Base-by-base conservation (phyloP, 1,284 basidiomycete genomes). In the Golubevia sp. region DNA sequence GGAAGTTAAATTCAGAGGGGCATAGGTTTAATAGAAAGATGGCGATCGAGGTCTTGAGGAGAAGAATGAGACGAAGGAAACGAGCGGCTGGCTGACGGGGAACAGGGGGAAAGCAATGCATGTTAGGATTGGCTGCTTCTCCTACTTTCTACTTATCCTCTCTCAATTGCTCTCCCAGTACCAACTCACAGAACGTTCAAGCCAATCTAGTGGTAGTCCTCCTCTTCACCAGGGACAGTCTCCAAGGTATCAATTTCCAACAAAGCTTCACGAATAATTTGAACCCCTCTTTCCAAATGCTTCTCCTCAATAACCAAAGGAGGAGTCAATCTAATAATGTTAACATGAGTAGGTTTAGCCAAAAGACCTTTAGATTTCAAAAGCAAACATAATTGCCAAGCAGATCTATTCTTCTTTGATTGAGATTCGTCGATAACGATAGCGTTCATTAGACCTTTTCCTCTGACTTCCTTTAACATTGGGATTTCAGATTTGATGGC, bases 241-340 rank as follows among this genome's bases (percentile, higher is more conserved):
- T 83, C 80, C 25, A 83, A 34, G 23, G 58, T 53, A 84, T 98
- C 96, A 56, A 98, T 87, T 79, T 97, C 93, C 20, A 86, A 83
- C 55, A 98, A 86, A 49, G 90, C 90, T 74, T 92, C 87, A 51
- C 88, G 88, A 77, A 99, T 94, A 63, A 93, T 89, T 61, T 86
- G 84, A 15, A 97, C 87, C 18, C 90, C 91, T 84, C 88, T 89
- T 82, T 87, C 86, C 61, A 98, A 82, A 68, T 97, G 93, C 49
- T 89, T 89, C 78, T 97, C 92, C 21, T 88, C 87, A 68, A 99
- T 98, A 62, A 98, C 93, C 52, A 99, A 86, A 0, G 96, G 96
- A 2, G 96, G 96, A 0, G 96, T 93, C 77, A 99, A 94, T 34
- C 96, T 92, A 73, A 99, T 93, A 91, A 93, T 93, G 85, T 97